Base-by-base conservation (phyloP, 2,329 filamentous ascomycete genomes). In the Hansfordia pulvinata region DNA sequence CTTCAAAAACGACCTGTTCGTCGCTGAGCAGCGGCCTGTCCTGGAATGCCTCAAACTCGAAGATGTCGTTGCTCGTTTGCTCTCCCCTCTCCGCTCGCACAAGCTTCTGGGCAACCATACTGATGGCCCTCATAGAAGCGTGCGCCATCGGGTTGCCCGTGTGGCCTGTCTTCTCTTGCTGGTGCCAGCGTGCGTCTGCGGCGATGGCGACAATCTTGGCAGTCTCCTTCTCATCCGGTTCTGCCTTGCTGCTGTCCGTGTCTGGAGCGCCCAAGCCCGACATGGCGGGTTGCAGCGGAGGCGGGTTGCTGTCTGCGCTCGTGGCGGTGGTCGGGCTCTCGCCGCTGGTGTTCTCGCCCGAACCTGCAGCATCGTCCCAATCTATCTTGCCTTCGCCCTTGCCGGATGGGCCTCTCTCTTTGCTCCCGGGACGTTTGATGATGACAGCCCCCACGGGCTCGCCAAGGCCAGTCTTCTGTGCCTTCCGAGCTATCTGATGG, bases 101-200 rank as follows among this genome's bases (percentile, higher is more conserved):
- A 8, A 74, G 55, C 43, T 73, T 74, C 42, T 72, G 68, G 4
- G 79, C 81, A 30, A 90, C 76, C 72, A 90, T 84, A 45, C 76
- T 83, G 43, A 90, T 82, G 29, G 76, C 81, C 35, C 83, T 68
- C 47, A 88, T 69, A 6, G 79, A 76, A 12, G 78, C 71, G 44
- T 92, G 83, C 15, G 74, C 78, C 65, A 86, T 76, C 20, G 77
- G 71, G 43, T 90, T 88, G 38, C 75, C 77, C 6, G 61, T 61
- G 18, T 54, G 57, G 19, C 55, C 51, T 14, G 46, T 44, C 32
- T 49, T 50, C 29, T 49, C 61, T 53, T 68, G 62, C 21, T 62
- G 57, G 40, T 68, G 55, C 69, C 75, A 79, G 38, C 82, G 74
- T 35, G 73, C 79, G 56, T 92, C 83, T 19, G 75, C 80, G 20